Evolutionary conservation across 805 yeast genomes (phyloP).

Genomic region (Candida railenensis): DNA sequence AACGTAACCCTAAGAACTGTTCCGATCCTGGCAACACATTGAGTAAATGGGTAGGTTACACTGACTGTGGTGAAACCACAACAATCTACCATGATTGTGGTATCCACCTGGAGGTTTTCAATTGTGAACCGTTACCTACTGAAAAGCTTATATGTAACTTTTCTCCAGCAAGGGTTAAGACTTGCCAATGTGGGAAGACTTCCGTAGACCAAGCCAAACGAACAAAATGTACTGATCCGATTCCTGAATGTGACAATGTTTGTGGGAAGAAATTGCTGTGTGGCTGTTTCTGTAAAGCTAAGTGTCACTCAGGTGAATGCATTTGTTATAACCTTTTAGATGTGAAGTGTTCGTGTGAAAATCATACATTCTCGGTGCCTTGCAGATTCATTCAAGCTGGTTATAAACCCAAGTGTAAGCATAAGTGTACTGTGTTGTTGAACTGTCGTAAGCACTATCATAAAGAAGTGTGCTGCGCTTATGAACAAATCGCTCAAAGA

Average conservation of each 20-base stretch:
- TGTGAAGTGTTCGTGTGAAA: slow-evolving; percentile 60
- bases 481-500: slow-evolving; percentile 57
- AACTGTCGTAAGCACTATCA: slow-evolving; percentile 85
- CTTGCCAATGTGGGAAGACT: slow-evolving; percentile 82
- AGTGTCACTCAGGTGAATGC: slow-evolving; percentile 80
- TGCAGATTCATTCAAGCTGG: slow-evolving; percentile 58
- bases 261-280: slow-evolving; percentile 69
- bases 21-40: slow-evolving; percentile 12
- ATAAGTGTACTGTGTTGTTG: slow-evolving; percentile 70
- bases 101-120: slow-evolving; percentile 47
- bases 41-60: slow-evolving; percentile 29
- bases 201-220: slow-evolving; percentile 46
- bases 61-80: slow-evolving; percentile 37
- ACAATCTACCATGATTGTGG: slow-evolving; percentile 63
- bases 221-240: slow-evolving; percentile 66
- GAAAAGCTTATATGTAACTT: slow-evolving; percentile 49
- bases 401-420: slow-evolving; percentile 57
- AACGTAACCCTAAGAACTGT: slow-evolving; percentile 37
- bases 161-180: slow-evolving; percentile 56
- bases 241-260: slow-evolving; percentile 67
- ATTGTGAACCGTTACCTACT: slow-evolving; percentile 52
- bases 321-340: slow-evolving; percentile 54
- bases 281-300: slow-evolving; percentile 68
- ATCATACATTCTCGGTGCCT: slow-evolving; percentile 56
- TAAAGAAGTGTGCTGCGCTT: slow-evolving; percentile 63